Evolutionary conservation across 2,329 filamentous ascomycete genomes (phyloP), one percentile per base, ranked within the genome.

Genomic region (Arthrobotrys sphaeroides): DNA sequence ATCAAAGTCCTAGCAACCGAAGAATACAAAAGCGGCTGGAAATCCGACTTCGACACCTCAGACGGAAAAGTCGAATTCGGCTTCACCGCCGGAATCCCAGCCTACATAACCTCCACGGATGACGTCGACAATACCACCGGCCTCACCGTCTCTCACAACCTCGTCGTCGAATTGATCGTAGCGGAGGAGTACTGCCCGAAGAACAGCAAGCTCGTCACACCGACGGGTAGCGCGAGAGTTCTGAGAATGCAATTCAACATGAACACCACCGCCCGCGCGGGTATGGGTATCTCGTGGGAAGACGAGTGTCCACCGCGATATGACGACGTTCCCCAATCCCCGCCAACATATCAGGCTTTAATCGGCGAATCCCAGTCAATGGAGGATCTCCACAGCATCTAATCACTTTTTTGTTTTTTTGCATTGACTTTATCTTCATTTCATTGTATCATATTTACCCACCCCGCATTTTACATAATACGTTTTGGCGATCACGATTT

Each of bases 221-320:
- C 94, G 57, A 97, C 94, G 0, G 94, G 94, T 75, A 91, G 93
- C 1, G 95, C 94, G 0, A 89, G 94, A 77, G 94, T 98, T 61
- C 85, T 99, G 75, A 88, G 94, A 78, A 97, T 97, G 87, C 92
- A 96, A 82, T 98, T 97, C 84, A 89, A 88, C 79, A 86, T 95
- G 62, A 85, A 89, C 69, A 87, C 98, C 66, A 97, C 94, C 2
- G 91, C 96, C 83, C 88, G 92, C 73, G 88, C 88, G 18, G 94
- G 94, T 16, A 87, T 97, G 81, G 94, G 94, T 59, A 94, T 99
- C 80, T 92, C 91, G 79, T 99, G 95, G 94, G 94, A 98, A 79
- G 94, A 97, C 83, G 94, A 99, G 84, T 90, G 92, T 80, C 94
- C 94, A 10, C 94, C 94, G 0, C 88, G 96, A 78, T 99, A 99